These are phyloP conservation scores for Aspergillus flavus DNA, from an alignment of 2,329 filamentous ascomycete genomes.

Conservation along the genomic window DNA sequence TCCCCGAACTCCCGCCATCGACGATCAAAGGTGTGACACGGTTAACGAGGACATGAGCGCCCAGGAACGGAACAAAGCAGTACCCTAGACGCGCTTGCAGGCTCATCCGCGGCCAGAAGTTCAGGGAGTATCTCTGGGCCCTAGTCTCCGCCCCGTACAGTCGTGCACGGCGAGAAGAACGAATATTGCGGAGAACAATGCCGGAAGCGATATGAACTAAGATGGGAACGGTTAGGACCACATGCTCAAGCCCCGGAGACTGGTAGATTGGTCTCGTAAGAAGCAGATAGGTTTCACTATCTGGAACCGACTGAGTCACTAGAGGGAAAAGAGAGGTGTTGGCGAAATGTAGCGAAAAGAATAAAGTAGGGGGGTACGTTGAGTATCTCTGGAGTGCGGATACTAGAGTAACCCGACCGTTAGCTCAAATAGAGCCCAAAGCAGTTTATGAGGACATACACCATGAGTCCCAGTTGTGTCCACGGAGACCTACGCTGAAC, in stretches of 20 bases:
- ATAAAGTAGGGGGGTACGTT: slow-evolving; percentile 79
- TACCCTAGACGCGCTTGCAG: slow-evolving; percentile 75
- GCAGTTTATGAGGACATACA: slow-evolving; percentile 52
- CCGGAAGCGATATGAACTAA: slow-evolving; percentile 76
- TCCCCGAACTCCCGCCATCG: slow-evolving; percentile 83
- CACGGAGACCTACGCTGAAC: slow-evolving; percentile 58
- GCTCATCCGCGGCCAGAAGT: slow-evolving; percentile 71
- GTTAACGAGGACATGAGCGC: slow-evolving; percentile 74
- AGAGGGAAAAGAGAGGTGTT: slow-evolving; percentile 84
- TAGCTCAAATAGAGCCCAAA: neutral
- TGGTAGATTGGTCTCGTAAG: slow-evolving; percentile 93
- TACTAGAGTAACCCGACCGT: slow-evolving; percentile 52
- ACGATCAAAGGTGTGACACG: slow-evolving; percentile 72
- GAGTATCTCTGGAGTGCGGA: slow-evolving; percentile 83
- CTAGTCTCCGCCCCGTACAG: slow-evolving; percentile 73
- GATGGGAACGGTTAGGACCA: slow-evolving; percentile 76
- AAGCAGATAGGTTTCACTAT: slow-evolving; percentile 82
- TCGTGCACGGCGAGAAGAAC: slow-evolving; percentile 69
- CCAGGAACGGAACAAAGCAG: slow-evolving; percentile 64
- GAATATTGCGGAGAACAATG: slow-evolving; percentile 72
- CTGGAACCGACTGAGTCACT: slow-evolving; percentile 69
- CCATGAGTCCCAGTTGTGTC: slow-evolving; percentile 75
- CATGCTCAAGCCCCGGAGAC: slow-evolving; percentile 74
- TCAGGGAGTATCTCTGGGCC: slow-evolving; percentile 48
- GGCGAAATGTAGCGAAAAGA: slow-evolving; percentile 73